Conservation (phyloP, 331 rosid species). For the Dryas integrifolia region DNA sequence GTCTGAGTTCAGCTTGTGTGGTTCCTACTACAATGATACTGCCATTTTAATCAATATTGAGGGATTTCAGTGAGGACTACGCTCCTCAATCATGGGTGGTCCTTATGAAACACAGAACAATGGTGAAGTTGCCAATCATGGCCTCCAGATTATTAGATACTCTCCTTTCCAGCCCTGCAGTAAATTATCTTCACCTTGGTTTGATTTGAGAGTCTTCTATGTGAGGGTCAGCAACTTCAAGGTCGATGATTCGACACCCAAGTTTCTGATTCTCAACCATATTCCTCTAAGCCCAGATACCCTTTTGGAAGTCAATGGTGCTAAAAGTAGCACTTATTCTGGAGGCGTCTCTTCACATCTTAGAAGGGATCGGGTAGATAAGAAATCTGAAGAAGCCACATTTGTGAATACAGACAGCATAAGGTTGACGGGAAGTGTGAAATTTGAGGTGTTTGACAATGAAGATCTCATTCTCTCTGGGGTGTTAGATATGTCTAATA, state of each 20-base stretch:
- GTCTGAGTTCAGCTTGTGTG: slow-evolving; percentile 29
- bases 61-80: slow-evolving; percentile 39
- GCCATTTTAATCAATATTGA: slow-evolving; percentile 9
- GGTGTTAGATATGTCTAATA: slow-evolving; percentile 63
- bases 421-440: slow-evolving; percentile 64
- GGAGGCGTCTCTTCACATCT: slow-evolving; percentile 74
- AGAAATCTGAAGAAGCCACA: slow-evolving; percentile 75
- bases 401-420: slow-evolving; percentile 80
- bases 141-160: slow-evolving; percentile 58
- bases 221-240: slow-evolving; percentile 62
- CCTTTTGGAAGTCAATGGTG: slow-evolving; percentile 77
- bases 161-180: slow-evolving; percentile 54
- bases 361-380: slow-evolving; percentile 70
- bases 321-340: slow-evolving; percentile 48
- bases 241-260: slow-evolving; percentile 69
- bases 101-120: slow-evolving; percentile 35
- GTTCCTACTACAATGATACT: slow-evolving; percentile 20
- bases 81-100: slow-evolving; percentile 50
- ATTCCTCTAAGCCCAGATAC: slow-evolving; percentile 69
- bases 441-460: slow-evolving; percentile 70
- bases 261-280: slow-evolving; percentile 60
- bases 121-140: slow-evolving; percentile 41
- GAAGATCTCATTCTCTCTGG: slow-evolving; percentile 68
- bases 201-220: slow-evolving; percentile 81
- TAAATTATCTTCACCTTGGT: slow-evolving; percentile 58